These are phyloP conservation scores for Kuraishia capsulata DNA, from an alignment of 805 yeast species.

Conservation along the genomic window DNA sequence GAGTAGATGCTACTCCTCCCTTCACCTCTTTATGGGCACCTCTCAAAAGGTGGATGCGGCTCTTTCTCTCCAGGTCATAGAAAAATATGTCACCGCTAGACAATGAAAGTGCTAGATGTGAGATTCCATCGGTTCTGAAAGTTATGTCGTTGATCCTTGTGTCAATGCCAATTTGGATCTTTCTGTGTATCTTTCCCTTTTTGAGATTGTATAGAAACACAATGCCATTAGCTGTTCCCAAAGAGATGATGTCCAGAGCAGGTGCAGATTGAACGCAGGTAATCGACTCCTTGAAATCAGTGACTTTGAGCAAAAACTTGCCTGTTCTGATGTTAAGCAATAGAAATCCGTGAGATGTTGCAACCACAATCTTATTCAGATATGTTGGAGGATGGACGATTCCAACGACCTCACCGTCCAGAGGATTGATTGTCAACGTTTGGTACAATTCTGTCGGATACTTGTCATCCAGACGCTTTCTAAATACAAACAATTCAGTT, in stretches of 20 bases:
- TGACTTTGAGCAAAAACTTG: constrained; percentile 41
- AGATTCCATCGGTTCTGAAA: constrained; percentile 84
- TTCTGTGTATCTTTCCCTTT: constrained; percentile 49
- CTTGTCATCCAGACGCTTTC: constrained; percentile 32
- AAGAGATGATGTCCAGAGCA: constrained; percentile 71
- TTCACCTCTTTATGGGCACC: constrained; percentile 61
- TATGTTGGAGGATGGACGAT: constrained; percentile 84
- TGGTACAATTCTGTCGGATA: constrained; percentile 62
- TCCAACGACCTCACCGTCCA: constrained; percentile 65
- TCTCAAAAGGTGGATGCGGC: constrained; percentile 70
- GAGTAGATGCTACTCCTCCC: constrained; percentile 71
- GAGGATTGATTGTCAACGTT: constrained; percentile 42
- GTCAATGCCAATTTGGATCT: constrained; percentile 25
- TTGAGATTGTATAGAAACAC: constrained; percentile 59
- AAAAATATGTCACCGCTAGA: constrained; percentile 77
- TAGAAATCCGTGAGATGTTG: constrained; percentile 55
- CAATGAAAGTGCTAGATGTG: constrained; percentile 76
- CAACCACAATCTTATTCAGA: constrained; percentile 77
- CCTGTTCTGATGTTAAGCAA: constrained; percentile 74
- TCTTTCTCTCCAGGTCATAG: constrained; percentile 65
- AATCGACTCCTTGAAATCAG: constrained; percentile 45
- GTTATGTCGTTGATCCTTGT: constrained; percentile 53
- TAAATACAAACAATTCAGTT: constrained; percentile 44
- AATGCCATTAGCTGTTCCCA: constrained; percentile 66
- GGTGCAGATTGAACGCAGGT: constrained; percentile 79